Evolutionary conservation across 495 filamentous ascomycete genomes (phyloP).

Genomic region (Hypoxylon rickii): DNA sequence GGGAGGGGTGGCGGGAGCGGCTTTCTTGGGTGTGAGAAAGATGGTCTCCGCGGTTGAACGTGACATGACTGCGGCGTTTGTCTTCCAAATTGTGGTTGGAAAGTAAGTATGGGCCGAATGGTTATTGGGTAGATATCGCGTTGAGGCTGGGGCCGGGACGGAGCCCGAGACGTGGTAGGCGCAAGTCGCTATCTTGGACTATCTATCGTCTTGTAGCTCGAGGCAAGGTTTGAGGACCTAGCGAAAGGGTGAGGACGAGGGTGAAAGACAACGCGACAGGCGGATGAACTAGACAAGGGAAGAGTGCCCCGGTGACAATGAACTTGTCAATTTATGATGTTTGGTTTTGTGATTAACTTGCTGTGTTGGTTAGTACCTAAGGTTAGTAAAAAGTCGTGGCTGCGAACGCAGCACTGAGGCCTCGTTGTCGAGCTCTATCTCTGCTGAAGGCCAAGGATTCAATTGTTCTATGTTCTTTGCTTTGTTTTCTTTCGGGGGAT

Average conservation of each 20-base stretch:
- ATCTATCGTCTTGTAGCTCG: constrained; percentile 4
- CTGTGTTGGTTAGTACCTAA: constrained; percentile 21
- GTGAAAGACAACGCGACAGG: too few species aligned
- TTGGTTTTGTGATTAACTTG: constrained; percentile 9
- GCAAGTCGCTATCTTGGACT: constrained; percentile 1
- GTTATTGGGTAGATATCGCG: constrained; percentile 7
- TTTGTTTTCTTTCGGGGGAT: constrained; percentile 30
- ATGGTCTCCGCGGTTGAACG: constrained; percentile 13
- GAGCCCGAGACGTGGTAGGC: constrained; percentile 3
- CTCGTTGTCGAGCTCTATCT: constrained; percentile 21
- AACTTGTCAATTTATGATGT: constrained; percentile 13
- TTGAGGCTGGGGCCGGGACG: too few species aligned
- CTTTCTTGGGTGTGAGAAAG: constrained; percentile 50
- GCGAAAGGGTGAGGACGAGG: not conserved
- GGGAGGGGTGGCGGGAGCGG: constrained; percentile 39
- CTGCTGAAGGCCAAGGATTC: too few species aligned
- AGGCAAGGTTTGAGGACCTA: not conserved
- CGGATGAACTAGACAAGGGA: too few species aligned
- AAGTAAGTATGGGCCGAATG: not conserved
- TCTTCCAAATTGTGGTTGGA: not conserved
- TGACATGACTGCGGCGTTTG: constrained; percentile 23
- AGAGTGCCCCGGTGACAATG: too few species aligned
- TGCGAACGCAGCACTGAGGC: constrained; percentile 24
- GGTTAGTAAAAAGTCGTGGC: constrained; percentile 19
- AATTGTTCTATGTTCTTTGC: too few species aligned